Conservation (phyloP, 768 basidiomycete species). For the Xerocomellus amylosporus region DNA sequence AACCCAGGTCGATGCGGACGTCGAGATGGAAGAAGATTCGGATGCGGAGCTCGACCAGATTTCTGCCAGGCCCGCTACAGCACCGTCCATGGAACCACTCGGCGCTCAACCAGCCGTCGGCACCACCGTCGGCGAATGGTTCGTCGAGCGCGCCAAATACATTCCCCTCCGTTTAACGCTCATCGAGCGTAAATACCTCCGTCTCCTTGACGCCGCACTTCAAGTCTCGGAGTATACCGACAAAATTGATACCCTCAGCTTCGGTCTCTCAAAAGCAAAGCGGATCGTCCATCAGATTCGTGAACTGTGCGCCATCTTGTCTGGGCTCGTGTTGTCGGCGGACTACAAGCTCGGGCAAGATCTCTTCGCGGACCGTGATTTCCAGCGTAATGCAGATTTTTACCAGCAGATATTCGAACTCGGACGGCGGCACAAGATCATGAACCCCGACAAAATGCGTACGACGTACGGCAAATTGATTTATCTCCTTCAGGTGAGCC, state of each 20-base stretch:
- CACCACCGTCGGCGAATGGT: slow-evolving; percentile 75
- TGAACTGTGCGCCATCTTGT: slow-evolving; percentile 85
- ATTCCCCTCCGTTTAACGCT: slow-evolving; percentile 78
- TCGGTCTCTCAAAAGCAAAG: slow-evolving; percentile 78
- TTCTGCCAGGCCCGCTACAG: slow-evolving; percentile 23
- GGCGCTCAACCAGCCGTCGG: slow-evolving; percentile 61
- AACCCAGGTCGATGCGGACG: slow-evolving; percentile 32
- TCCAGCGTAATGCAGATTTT: slow-evolving; percentile 74
- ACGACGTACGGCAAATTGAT: slow-evolving; percentile 85
- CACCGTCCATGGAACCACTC: slow-evolving; percentile 34
- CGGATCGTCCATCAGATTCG: slow-evolving; percentile 84
- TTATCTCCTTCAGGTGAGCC: slow-evolving; percentile 71
- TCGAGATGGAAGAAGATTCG: slow-evolving; percentile 34
- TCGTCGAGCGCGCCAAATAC: slow-evolving; percentile 74
- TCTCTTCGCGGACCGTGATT: slow-evolving; percentile 78
- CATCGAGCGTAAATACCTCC: slow-evolving; percentile 77
- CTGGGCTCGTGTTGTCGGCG: slow-evolving; percentile 75
- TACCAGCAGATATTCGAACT: slow-evolving; percentile 81
- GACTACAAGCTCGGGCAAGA: slow-evolving; percentile 91
- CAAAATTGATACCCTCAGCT: slow-evolving; percentile 82
- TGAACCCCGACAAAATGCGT: slow-evolving; percentile 92
- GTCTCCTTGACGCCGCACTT: slow-evolving; percentile 81
- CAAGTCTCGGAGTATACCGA: slow-evolving; percentile 87
- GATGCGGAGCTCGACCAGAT: slow-evolving; percentile 42
- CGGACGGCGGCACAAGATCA: slow-evolving; percentile 83